Base-by-base conservation (phyloP, 208 protist genomes). In the Acanthamoeba castellanii region DNA sequence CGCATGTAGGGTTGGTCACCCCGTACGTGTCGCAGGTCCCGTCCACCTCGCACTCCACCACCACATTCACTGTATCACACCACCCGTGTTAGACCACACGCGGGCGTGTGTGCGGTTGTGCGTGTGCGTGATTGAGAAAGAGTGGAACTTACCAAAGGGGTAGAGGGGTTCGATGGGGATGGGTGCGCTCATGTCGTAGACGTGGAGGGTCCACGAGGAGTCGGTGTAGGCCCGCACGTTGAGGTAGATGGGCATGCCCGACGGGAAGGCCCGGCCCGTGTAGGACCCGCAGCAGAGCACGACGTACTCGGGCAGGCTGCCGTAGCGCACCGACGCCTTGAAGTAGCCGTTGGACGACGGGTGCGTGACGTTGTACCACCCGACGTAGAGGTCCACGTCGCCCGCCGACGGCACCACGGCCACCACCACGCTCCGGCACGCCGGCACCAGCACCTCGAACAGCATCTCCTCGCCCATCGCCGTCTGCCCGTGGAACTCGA, bases 361-460 rank as follows among this genome's bases (percentile, higher is more conserved):
- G 13, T 74, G 13, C 13, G 5, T 74, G 68, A 74, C n/a, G 32
- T 42, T 30, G 22, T 74, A 1, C 68, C 68, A 74, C 68, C 68
- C 68, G 68, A 20, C 70, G 22, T 74, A 74, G 32, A 74, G 68
- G 32, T 74, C 68, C 20, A 37, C 68, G 32, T 74, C 68, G 22
- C 68, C 68, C 68, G 32, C 9, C 68, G 32, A n/a, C 11, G 68
- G 68, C 68, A 74, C 27, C 20, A 30, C 68, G 32, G 27, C 68
- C 68, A 74, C 68, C 11, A 74, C 68, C 1, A 74, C 68, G 68
- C 68, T 74, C 13, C n/a, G 25, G 68, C 68, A 74, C 20, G 68
- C 68, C n/a, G 68, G 68, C 68, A 74, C 32, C 68, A 74, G 32
- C 68, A 74, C 68, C 68, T 74, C 22, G 68, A 74, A 32, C 22